Base-by-base conservation (phyloP, 2,329 filamentous ascomycete genomes). In the Botrytis tulipae region DNA sequence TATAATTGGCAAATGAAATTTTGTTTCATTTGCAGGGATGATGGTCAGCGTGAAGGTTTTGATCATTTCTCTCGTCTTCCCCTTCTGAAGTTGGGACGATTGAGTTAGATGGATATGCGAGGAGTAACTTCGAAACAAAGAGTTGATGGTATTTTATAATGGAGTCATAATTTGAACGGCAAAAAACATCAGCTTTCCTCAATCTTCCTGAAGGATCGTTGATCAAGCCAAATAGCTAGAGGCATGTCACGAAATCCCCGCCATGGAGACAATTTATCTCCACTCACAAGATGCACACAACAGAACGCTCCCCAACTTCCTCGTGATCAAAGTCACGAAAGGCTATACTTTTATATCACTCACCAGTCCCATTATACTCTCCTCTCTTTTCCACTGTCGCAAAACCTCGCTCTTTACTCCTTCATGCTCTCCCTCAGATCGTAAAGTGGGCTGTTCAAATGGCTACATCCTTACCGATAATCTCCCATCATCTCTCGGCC, bases 381-480 rank as follows among this genome's bases (percentile, higher is more conserved):
- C 59, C 3, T 80, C 82, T 4, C 79, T 84, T 62, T 84, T 83
- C 69, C 77, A 77, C 8, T 78, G 77, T 69, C 79, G 80, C 42
- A 78, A 81, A 42, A 83, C 71, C 80, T 85, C 73, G 80, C 84
- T 62, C 74, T 86, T 51, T 85, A 85, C 76, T 84, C 86, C 77
- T 85, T 85, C 80, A 86, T 86, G 84, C 84, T 85, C 72, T 78
- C 75, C 75, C 0, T 82, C 83, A 2, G 75, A 78, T 4, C 76
- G 80, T 2, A 78, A 82, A 4, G 73, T 76, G 9, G 84, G 80
- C 40, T 86, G 84, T 73, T 74, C 77, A 25, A 83, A 82, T 8
- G 86, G 83, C 76, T 80, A 80, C 12, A 81, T 84, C 63, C 75
- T 82, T 25, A 81, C 79, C 51, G 84, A 85, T 51, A 79, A 82